Evolutionary conservation across 441 rosid species (phyloP).

Genomic region (Euphorbia corollata): DNA sequence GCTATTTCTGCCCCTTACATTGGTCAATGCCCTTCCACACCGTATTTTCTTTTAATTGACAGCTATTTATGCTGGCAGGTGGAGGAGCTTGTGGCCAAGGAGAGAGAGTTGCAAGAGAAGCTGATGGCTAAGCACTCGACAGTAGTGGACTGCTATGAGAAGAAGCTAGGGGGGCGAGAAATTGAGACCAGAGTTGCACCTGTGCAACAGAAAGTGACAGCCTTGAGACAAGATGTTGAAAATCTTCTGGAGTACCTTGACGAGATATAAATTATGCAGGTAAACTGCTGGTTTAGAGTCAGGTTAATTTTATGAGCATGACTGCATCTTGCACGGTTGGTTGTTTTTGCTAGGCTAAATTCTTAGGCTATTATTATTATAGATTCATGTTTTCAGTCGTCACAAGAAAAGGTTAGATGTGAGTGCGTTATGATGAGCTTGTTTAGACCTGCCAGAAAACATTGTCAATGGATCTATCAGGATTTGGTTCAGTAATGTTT

Average conservation of each 20-base stretch:
- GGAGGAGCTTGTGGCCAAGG: conserved; percentile 70
- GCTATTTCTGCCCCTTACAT: not conserved
- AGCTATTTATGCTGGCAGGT: conserved; percentile 53
- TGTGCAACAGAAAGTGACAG: conserved; percentile 57
- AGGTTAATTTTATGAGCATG: not conserved
- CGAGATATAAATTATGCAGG: conserved; percentile 28
- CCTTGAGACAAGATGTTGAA: conserved; percentile 73
- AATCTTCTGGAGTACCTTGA: conserved; percentile 71
- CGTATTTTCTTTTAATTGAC: not conserved
- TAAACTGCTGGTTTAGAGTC: not conserved
- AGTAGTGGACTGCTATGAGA: conserved; percentile 67
- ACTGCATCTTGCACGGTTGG: conserved; percentile 6
- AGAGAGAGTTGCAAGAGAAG: conserved; percentile 80
- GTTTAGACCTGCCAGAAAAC: conserved; percentile 2
- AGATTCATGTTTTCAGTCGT: not conserved
- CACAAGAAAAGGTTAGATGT: not conserved
- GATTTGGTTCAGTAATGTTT: not conserved
- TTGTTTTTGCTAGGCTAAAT: not conserved
- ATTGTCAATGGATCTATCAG: not conserved
- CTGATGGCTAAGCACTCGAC: conserved; percentile 67
- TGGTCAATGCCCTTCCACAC: not conserved
- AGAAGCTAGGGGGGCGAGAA: conserved; percentile 57
- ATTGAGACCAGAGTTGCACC: conserved; percentile 64
- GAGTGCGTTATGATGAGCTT: not conserved
- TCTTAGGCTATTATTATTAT: not conserved